Base-by-base conservation (phyloP, 805 yeast species). In the Zygosaccharomyces lentus region DNA sequence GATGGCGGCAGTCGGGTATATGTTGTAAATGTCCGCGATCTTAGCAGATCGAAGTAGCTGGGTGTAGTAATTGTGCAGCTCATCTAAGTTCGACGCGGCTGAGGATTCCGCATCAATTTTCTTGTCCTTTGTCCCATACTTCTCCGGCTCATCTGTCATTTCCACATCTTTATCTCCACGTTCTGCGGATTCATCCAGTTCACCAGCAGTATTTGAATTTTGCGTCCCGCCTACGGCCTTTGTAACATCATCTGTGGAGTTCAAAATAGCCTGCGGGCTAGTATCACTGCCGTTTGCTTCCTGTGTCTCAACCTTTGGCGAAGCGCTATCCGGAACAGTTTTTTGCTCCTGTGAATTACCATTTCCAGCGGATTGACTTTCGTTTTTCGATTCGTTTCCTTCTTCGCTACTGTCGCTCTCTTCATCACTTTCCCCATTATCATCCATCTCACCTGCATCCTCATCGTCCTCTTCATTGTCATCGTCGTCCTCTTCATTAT, bases 1-100 rank as follows among this genome's bases (percentile, higher is more conserved):
- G 9, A 90, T 82, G 1, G 97, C 96, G 16, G 85, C 95, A 9
- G 84, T 77, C 0, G 99, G 98, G 31, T 78, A 72, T 2, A 91
- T 80, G 47, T 86, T 95, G 54, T 81, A 80, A 1, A 77, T 67
- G 2, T 74, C 70, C 7, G 87, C 80, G 0, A 66, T 41, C 44
- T 70, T 67, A 1, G 85, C 78, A 24, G 77, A 76, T n/a, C 62
- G 55, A 1, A 59, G 52, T 16, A 72, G 56, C 7, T 59, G 62
- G n/a, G 55, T 52, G 34, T 65, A 64, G 36, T 63, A 61, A 9
- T 65, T 61, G 43, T 68, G 62, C n/a, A 64, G 51, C 9, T 53
- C 54, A 25, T 52, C 59, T 15, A 54, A 46, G 24, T 10, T 52
- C 48, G 34, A 49, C 54, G 19, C 50, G 48, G 26, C 41, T 43